phyloP scores from a whole-genome alignment of 208 protist genomes.

The Plasmodiophora brassicae region DNA sequence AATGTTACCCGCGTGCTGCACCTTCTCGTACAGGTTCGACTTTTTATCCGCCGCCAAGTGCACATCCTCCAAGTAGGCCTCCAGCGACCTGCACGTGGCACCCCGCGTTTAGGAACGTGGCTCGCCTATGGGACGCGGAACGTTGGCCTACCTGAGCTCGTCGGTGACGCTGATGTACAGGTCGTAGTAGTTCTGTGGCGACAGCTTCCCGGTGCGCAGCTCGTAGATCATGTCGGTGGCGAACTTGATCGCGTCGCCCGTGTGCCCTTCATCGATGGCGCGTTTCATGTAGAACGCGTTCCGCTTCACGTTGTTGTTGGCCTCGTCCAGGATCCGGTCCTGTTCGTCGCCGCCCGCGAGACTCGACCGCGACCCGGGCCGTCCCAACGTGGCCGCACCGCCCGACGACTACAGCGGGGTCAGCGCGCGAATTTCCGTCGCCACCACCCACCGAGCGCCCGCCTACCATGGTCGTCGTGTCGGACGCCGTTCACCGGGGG shows the following conservation, averaged over 20 bases:
- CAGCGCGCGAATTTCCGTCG: too few species aligned
- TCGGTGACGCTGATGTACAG: conserved; percentile 68
- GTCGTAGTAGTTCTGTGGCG: conserved; percentile 94
- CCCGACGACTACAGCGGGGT: too few species aligned
- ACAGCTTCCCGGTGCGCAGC: conserved; percentile 81
- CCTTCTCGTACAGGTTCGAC: conserved; percentile 88
- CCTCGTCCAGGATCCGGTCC: background rate
- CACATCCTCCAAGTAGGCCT: conserved; percentile 71
- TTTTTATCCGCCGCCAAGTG: conserved; percentile 47
- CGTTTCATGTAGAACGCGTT: conserved; percentile 72
- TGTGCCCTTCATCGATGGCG: conserved; percentile 63
- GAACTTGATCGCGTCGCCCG: conserved; percentile 78
- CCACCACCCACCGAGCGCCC: too few species aligned
- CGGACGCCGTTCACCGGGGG: too few species aligned
- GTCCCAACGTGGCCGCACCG: too few species aligned
- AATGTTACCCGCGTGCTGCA: conserved; percentile 94
- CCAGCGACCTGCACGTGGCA: conserved; percentile 26
- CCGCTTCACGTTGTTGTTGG: conserved; percentile 56
- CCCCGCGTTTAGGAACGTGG: too few species aligned
- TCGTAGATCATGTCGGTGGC: conserved; percentile 82
- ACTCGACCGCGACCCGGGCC: too few species aligned
- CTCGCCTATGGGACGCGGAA: too few species aligned
- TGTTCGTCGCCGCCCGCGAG: background rate
- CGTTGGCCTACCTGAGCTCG: background rate
- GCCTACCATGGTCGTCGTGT: too few species aligned